Base-by-base conservation (phyloP, 179 eudicot genomes). In the Heliamphora pulchella region DNA sequence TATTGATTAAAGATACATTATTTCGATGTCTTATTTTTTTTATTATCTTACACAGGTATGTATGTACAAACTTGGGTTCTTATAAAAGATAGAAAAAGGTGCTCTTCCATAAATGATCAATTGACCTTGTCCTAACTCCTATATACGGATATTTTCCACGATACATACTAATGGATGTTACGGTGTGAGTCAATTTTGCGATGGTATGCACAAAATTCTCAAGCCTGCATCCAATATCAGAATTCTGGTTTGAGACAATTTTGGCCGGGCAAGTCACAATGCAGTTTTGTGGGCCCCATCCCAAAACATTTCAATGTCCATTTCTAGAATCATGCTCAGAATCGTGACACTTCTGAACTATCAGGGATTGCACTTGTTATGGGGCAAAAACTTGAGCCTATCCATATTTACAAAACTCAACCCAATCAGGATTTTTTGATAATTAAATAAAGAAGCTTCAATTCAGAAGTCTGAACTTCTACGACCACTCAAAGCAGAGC, bases 401-500 rank as follows among this genome's bases (percentile, higher is more conserved):
- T 53, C 9, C 1, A 64, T 4, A 8, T 18, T 44, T 47, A 20
- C 14, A 48, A 50, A 7, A 51, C 59, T 64, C 68, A 39, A 9
- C 46, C 47, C 71, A 9, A 13, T 74, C 58, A 71, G 54, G n/a
- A 74, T 22, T 8, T 4, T n/a, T 39, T 31, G 15, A 54, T 3
- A 47, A 15, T 14, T 20, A 31, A 53, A 78, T 61, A 54, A 65
- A 41, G 50, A 50, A 77, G 79, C 71, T 62, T 47, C 55, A 47
- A 62, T 2, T 63, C 2, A 0, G 71, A 18, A 77, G 47, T 64
- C 20, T 46, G 48, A 48, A 22, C 71, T 43, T 47, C 44, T 20
- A 18, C 20, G 31, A 46, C 54, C 71, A 62, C 46, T n/a, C 44
- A 7, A 64, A 62, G 20, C 13, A 47, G 22, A 39, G 11, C 53